Base-by-base conservation (phyloP, 2,329 filamentous ascomycete species). In the Myriangium duriaei region DNA sequence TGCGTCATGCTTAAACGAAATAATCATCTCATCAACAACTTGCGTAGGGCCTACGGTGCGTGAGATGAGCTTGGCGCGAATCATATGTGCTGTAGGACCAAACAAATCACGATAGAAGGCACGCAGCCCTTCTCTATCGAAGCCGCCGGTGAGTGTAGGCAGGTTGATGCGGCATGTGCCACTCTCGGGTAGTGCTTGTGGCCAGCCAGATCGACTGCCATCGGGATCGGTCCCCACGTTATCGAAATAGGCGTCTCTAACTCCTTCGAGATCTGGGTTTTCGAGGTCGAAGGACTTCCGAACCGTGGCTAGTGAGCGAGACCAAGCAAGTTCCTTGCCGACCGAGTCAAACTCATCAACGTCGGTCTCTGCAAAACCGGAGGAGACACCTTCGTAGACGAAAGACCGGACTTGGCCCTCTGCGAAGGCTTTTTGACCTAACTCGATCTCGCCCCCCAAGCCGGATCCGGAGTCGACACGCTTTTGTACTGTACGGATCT, bases 291-390 rank as follows among this genome's bases (percentile, higher is more conserved):
- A 81, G 0, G 73, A 79, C 42, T 67, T 68, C 29, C 76, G 65
- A 24, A 82, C 62, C 1, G 65, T 58, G 1, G 64, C 63, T 41
- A 87, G 51, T 24, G 73, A 77, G 5, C 81, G 66, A n/a, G 68
- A 73, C 69, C 77, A 85, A 0, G 81, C 79, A 13, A 85, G 51
- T n/a, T 71, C 68, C 2, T 78, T 72, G 0, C 70, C 69, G 3
- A 81, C 62, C 7, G 68, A 63, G 45, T 84, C 70, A 48, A 75
- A 85, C 46, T 79, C 72, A 2, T 81, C 75, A 19, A 81, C 54
- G 40, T 83, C 74, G 13, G 69, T 67, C 56, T 86, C 80, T 0
- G 81, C 81, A 45, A 87, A 86, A 0, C 81, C 81, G 0, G 73
- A 60, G 35, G 73, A 60, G 0, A 59, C 71, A 42, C 66, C 62